phyloP scores from a whole-genome alignment of 805 yeast genomes.

The Sungouiella thailandica region DNA sequence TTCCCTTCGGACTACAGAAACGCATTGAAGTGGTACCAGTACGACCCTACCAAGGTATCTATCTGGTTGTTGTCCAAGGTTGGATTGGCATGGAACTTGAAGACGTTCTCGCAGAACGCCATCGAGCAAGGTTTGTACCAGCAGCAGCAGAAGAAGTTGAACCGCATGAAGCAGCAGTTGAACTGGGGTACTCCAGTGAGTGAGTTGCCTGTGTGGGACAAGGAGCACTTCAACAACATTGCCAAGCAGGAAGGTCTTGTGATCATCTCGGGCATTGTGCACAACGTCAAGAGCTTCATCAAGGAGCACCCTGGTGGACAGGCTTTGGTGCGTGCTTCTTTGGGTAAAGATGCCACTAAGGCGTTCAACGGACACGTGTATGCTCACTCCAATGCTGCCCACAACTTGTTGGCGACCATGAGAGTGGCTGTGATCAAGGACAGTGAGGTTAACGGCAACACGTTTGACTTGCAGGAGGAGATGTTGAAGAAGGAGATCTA shows the following conservation, averaged over 20 bases:
- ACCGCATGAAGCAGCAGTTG: constrained; percentile 53
- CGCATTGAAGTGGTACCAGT: constrained; percentile 83
- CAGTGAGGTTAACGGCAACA: constrained; percentile 51
- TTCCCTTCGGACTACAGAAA: constrained; percentile 87
- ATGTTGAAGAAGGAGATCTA: constrained; percentile 31
- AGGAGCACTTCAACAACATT: constrained; percentile 50
- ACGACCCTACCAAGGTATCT: constrained; percentile 71
- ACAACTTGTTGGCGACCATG: constrained; percentile 74
- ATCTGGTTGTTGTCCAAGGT: constrained; percentile 57
- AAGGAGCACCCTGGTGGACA: constrained; percentile 84
- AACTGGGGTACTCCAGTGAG: constrained; percentile 73
- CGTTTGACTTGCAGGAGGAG: constrained; percentile 48
- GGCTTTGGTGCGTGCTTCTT: constrained; percentile 62
- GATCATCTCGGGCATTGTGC: constrained; percentile 74
- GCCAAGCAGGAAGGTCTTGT: constrained; percentile 56
- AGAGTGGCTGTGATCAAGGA: constrained; percentile 77
- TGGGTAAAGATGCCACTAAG: constrained; percentile 77
- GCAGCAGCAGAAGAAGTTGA: constrained; percentile 78
- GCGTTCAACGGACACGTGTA: constrained; percentile 87
- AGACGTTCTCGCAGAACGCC: constrained; percentile 73
- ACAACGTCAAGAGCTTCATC: constrained; percentile 64
- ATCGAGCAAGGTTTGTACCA: constrained; percentile 78
- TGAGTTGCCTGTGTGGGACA: constrained; percentile 71
- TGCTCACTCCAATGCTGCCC: constrained; percentile 82
- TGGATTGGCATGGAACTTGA: constrained; percentile 69